phyloP scores from a whole-genome alignment of 208 protist genomes.

The Wallacemonas collosoma region DNA sequence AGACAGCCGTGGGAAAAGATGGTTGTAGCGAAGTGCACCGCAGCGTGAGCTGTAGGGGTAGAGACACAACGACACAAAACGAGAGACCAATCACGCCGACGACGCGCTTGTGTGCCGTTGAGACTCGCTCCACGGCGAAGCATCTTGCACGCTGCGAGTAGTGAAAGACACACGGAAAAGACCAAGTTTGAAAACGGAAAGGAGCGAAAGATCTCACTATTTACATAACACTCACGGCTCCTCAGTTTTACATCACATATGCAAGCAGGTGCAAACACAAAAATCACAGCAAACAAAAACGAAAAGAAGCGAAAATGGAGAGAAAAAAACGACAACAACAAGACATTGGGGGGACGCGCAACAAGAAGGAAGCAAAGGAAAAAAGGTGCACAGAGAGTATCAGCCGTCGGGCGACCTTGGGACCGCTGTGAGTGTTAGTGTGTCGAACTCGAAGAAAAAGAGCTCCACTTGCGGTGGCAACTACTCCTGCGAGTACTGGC shows the following conservation, averaged over 20 bases:
- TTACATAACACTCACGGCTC: conserved; percentile 16
- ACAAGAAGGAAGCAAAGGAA: conserved; percentile 20
- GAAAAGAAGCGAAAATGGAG: conserved; percentile 10
- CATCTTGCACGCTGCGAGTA: background rate
- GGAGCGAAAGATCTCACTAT: conserved; percentile 10
- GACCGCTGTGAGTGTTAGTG: background rate
- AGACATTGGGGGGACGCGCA: conserved; percentile 4
- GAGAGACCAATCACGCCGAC: too few species aligned
- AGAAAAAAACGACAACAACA: conserved; percentile 17
- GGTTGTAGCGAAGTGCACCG: too few species aligned
- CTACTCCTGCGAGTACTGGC: conserved; percentile 75
- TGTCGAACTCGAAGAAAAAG: conserved; percentile 15
- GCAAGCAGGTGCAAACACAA: conserved; percentile 15
- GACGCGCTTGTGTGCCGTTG: too few species aligned
- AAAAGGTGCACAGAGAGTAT: background rate
- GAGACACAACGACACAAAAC: conserved; percentile 1
- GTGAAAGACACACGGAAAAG: conserved; percentile 17
- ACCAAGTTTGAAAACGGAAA: conserved; percentile 16
- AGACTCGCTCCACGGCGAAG: too few species aligned
- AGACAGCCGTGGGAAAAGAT: background rate
- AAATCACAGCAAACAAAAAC: conserved; percentile 13
- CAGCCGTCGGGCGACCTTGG: background rate
- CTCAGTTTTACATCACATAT: conserved; percentile 14
- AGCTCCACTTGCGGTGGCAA: background rate
- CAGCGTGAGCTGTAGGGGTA: background rate